Evolutionary conservation across 768 basidiomycete genomes (phyloP).

Genomic region (Boletus patriciae): DNA sequence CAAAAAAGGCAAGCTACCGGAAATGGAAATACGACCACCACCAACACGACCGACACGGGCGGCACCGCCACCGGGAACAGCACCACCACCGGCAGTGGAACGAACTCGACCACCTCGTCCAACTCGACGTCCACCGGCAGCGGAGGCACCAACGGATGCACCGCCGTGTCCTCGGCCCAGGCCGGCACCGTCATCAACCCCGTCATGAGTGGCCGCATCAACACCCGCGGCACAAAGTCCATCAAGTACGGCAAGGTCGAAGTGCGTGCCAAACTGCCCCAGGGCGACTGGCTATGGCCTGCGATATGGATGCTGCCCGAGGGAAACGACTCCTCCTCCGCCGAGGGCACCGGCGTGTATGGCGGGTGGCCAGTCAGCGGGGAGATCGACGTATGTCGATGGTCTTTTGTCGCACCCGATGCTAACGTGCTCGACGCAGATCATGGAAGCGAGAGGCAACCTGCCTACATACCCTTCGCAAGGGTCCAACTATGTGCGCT

Average conservation of each 20-base stretch:
- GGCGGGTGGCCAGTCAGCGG: conserved; percentile 53
- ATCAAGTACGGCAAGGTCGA: conserved; percentile 61
- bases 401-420: not conserved
- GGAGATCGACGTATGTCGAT: conserved; percentile 53
- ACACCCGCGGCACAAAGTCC: conserved; percentile 46
- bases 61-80: not conserved
- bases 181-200: conserved; percentile 47
- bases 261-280: conserved; percentile 60
- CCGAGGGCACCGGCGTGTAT: conserved; percentile 25
- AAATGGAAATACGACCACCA: conserved; percentile 3
- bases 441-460: conserved; percentile 56
- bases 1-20: conserved; percentile 31
- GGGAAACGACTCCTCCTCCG: conserved; percentile 20
- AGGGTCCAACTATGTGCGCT: conserved; percentile 50
- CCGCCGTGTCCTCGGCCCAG: conserved; percentile 40
- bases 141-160: conserved; percentile 35
- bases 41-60: not conserved
- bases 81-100: conserved; percentile 11
- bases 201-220: conserved; percentile 53
- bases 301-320: conserved; percentile 36
- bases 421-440: conserved; percentile 31
- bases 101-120: conserved; percentile 20
- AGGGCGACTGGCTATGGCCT: conserved; percentile 44
- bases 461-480: conserved; percentile 40
- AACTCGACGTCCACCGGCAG: conserved; percentile 21